A percentile compares a stretch with the other conserved stretches of the same genome.
Evolutionary conservation across 495 filamentous ascomycete genomes (phyloP).

Genomic region (Penicillium steckii): DNA sequence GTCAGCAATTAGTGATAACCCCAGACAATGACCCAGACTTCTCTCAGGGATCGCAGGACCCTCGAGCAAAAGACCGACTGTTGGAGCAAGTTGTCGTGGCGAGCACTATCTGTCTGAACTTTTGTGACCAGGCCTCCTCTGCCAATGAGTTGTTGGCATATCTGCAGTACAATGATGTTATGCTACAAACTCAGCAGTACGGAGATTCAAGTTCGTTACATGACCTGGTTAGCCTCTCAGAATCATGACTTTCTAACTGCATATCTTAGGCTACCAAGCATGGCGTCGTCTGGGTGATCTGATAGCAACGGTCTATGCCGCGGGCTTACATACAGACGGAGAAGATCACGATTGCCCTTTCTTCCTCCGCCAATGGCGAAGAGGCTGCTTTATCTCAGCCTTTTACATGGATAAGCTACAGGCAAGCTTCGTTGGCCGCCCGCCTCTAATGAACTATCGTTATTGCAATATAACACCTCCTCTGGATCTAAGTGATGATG

Average conservation of each 20-base stretch:
- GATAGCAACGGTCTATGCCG: slow-evolving; percentile 51
- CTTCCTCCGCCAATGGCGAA: slow-evolving; percentile 50
- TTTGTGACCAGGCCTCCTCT: slow-evolving; percentile 46
- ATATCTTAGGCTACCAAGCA: slow-evolving; percentile 40
- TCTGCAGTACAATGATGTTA: slow-evolving; percentile 42
- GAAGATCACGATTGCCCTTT: slow-evolving; percentile 45
- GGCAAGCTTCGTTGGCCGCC: slow-evolving; percentile 56
- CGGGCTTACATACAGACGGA: slow-evolving; percentile 57
- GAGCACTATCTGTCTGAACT: slow-evolving; percentile 41
- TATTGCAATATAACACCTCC: slow-evolving; percentile 56
- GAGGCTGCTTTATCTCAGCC: slow-evolving; percentile 51
- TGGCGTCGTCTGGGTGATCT: slow-evolving; percentile 56
- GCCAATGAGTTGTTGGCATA: slow-evolving; percentile 50
- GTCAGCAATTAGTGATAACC: slow-evolving; percentile 37
- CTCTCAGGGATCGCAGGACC: slow-evolving; percentile 16
- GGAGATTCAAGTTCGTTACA: slow-evolving; percentile 51
- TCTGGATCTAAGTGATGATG: slow-evolving; percentile 55
- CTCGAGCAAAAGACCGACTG: slow-evolving; percentile 26
- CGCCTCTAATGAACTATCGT: slow-evolving; percentile 53
- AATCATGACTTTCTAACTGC: slow-evolving; percentile 2
- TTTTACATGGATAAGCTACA: slow-evolving; percentile 53
- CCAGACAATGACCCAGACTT: slow-evolving; percentile 37
- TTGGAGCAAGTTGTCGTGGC: slow-evolving; percentile 40
- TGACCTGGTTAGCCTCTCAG: background rate
- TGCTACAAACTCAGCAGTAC: slow-evolving; percentile 44